Evolutionary conservation across 306 rosid genomes (phyloP), one percentile per base, ranked within the genome.

Genomic region (Quercus berberidifolia): DNA sequence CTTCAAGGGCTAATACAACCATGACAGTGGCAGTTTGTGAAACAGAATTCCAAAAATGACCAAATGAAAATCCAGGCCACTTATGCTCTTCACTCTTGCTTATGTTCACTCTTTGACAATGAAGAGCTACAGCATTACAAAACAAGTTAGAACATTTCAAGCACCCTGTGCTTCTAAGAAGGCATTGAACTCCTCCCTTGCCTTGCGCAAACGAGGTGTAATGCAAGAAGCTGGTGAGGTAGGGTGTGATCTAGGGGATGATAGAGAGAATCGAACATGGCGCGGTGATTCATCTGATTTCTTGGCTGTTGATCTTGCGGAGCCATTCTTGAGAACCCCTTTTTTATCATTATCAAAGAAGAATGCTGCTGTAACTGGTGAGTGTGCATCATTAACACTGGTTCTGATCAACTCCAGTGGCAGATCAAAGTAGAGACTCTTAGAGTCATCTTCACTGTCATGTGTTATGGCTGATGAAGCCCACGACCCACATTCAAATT

Each of bases 401-500:
- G 78, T 85, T 62, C 87, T 73, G 25, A 91, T 91, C 62, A 95
- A 64, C 74, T 92, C 99, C 79, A 89, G 26, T 25, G 99, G 99
- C 25, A 95, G 86, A 81, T 92, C 99, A 74, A 86, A 95, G 83
- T 87, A 90, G 59, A 85, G 90, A 74, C 78, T 82, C 14, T 15
- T 56, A 8, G 91, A 80, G 19, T 90, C 90, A 9, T 73, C 92
- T 64, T 83, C 93, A 19, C 18, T 43, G 54, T 89, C 86, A 74
- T 72, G 77, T 15, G 74, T 59, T 57, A 84, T 14, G 57, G 88
- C 90, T 6, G 93, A 86, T 26, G 97, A 88, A 73, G 99, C 93
- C 99, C 99, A 95, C 0, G 98, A 95, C 2, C 97, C 99, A 26
- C 99, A 95, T 73, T 95, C 99, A 76, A 95, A 95, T 38, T 89